Percentiles rank a stretch among this genome's conserved stretches.
These are phyloP conservation scores for Allium fistulosum DNA, from an alignment of 106 monocot species.

Conservation along the genomic window DNA sequence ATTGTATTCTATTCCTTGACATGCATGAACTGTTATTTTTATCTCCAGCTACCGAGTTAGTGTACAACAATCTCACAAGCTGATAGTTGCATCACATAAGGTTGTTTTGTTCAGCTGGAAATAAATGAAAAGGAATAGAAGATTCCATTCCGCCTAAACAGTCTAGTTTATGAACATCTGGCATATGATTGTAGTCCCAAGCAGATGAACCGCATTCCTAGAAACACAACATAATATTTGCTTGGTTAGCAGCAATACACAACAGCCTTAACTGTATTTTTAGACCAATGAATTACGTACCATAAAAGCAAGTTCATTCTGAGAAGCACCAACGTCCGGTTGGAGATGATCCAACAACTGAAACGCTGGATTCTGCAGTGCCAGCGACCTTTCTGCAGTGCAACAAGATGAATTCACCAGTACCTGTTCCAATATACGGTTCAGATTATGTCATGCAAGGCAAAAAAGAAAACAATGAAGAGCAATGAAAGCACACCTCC, in stretches of 20 bases:
- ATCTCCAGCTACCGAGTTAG: no score
- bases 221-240: background rate
- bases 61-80: no score
- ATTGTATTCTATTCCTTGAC: no score
- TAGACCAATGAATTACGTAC: no score
- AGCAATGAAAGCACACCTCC: background rate
- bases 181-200: background rate
- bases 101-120: no score
- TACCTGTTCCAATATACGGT: background rate
- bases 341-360: background rate
- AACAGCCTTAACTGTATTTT: no score
- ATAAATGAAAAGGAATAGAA: no score
- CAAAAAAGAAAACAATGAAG: background rate
- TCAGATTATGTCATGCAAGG: background rate
- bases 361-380: background rate
- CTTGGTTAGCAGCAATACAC: background rate
- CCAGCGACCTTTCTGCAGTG: background rate
- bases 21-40: no score
- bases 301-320: background rate
- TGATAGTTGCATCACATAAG: no score
- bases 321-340: background rate
- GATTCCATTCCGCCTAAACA: no score
- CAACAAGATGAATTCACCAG: background rate
- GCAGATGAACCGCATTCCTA: background rate
- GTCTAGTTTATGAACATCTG: no score